Evolutionary conservation across 2,329 filamentous ascomycete species (phyloP).

Genomic region (Calycina herbarum): DNA sequence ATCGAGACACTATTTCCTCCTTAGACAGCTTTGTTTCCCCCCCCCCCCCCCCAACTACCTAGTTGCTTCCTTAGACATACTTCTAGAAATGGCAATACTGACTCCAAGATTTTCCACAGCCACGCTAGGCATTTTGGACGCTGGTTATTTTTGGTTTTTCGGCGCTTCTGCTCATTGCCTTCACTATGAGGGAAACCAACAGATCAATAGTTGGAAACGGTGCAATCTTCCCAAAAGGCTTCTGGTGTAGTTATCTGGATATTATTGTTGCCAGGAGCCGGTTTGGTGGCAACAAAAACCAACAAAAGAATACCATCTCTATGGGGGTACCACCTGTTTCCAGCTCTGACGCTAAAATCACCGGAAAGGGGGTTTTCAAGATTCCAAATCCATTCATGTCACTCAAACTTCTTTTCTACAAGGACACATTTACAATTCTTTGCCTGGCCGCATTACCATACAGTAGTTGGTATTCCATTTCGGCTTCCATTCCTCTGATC

Average conservation of each 20-base stretch:
- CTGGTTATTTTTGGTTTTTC: conserved; percentile 37
- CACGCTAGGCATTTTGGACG: conserved; percentile 42
- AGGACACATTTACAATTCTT: conserved; percentile 3
- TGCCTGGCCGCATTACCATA: not conserved
- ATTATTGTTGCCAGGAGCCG: not conserved
- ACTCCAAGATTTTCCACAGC: conserved; percentile 12
- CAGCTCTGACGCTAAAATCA: not conserved
- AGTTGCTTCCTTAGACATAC: too few relatives aligned
- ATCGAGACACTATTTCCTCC: too few relatives aligned
- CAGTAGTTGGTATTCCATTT: not conserved
- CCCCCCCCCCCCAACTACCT: too few relatives aligned
- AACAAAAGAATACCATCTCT: not conserved
- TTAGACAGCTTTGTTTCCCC: too few relatives aligned
- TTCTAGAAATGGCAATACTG: too few relatives aligned
- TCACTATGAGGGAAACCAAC: conserved; percentile 46
- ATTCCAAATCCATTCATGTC: not conserved
- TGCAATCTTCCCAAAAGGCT: not conserved
- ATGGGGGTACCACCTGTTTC: not conserved
- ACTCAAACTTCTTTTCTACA: not conserved
- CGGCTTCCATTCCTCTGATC: conserved; percentile 44
- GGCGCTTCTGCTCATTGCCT: conserved; percentile 38
- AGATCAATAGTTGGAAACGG: conserved; percentile 41
- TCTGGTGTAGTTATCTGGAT: not conserved
- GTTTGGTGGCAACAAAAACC: not conserved
- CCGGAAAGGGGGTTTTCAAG: not conserved